Evolutionary conservation across 305 asterid genomes (phyloP).

Genomic region (Plantago rigida): DNA sequence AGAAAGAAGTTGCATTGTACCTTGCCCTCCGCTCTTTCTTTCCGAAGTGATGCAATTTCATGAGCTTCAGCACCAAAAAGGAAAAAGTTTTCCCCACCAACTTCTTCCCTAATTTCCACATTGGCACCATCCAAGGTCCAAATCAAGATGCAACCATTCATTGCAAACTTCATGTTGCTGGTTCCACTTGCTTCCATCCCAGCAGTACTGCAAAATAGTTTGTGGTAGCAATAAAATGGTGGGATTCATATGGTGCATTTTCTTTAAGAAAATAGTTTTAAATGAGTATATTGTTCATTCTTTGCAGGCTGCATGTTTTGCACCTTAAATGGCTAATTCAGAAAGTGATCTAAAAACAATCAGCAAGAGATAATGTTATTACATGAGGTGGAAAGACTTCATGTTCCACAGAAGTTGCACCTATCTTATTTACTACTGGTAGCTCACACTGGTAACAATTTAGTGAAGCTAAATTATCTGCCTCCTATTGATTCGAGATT

Average conservation of each 20-base stretch:
- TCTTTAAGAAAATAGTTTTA: neutral
- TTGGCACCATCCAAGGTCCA: slow-evolving; percentile 93
- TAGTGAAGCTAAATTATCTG: too few species aligned
- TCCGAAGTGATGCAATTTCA: slow-evolving; percentile 67
- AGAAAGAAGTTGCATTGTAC: slow-evolving; percentile 28
- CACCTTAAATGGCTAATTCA: too few species aligned
- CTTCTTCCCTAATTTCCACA: slow-evolving; percentile 90
- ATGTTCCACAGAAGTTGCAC: too few species aligned
- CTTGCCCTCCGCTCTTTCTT: slow-evolving; percentile 85
- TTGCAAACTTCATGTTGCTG: slow-evolving; percentile 91
- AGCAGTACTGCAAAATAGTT: slow-evolving; percentile 51
- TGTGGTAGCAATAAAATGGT: slow-evolving; percentile 19
- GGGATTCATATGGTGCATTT: slow-evolving; percentile 7
- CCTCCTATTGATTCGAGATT: too few species aligned
- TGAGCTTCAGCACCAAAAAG: slow-evolving; percentile 88
- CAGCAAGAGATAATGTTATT: too few species aligned
- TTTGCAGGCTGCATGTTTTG: neutral
- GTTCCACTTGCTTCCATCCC: slow-evolving; percentile 99
- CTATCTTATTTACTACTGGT: too few species aligned
- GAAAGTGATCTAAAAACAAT: too few species aligned
- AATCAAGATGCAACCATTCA: slow-evolving; percentile 82
- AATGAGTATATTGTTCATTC: too few species aligned
- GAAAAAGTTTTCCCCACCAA: slow-evolving; percentile 81
- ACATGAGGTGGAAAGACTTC: too few species aligned
- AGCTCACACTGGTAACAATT: too few species aligned